These are phyloP conservation scores for Neodidymelliopsis sp. DNA, from an alignment of 2,329 filamentous ascomycete species.

Conservation along the genomic window DNA sequence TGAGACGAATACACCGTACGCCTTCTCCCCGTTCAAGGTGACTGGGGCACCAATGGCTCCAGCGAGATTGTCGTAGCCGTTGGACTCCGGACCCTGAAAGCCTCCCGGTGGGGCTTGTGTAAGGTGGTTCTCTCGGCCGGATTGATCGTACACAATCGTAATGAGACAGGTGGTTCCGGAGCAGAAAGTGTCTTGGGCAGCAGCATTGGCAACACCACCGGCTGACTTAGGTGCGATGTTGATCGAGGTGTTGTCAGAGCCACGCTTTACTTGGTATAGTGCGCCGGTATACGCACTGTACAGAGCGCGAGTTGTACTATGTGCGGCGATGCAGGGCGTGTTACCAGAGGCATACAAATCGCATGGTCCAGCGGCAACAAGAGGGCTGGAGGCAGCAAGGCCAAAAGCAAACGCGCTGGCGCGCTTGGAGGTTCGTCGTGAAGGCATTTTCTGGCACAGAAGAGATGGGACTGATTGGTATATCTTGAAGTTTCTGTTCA, in stretches of 20 bases:
- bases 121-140: constrained; percentile 67
- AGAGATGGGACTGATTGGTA: neutral
- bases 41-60: constrained; percentile 68
- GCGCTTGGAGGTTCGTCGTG: constrained; percentile 6
- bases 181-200: constrained; percentile 68
- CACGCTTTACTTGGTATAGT: constrained; percentile 68
- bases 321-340: constrained; percentile 70
- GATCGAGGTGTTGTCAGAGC: constrained; percentile 59
- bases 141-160: constrained; percentile 71
- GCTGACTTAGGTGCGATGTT: constrained; percentile 61
- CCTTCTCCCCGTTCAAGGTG: constrained; percentile 66
- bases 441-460: constrained; percentile 9
- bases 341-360: constrained; percentile 67
- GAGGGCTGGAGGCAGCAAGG: constrained; percentile 47
- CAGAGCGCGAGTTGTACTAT: constrained; percentile 70
- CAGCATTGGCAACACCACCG: constrained; percentile 69
- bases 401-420: constrained; percentile 37
- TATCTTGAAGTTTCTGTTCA: neutral
- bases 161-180: constrained; percentile 68
- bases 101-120: constrained; percentile 67
- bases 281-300: constrained; percentile 62
- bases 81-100: constrained; percentile 62
- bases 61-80: constrained; percentile 67
- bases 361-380: constrained; percentile 64
- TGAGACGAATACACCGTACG: constrained; percentile 69